phyloP scores from a whole-genome alignment of 106 monocot species.

The Platanthera zijinensis region DNA sequence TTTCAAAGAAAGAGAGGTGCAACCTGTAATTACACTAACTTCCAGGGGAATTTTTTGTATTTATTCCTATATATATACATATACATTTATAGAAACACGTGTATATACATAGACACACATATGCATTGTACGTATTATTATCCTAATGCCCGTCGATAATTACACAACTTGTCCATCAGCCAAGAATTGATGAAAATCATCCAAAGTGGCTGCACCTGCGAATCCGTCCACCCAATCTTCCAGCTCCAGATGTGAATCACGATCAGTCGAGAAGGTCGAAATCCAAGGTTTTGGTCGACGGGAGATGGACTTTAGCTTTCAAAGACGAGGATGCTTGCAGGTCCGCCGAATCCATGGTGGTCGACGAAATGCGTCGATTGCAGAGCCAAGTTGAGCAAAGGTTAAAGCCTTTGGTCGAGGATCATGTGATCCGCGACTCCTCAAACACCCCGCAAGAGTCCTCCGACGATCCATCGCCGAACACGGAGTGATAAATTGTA shows the following conservation, averaged over 20 bases:
- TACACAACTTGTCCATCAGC: constrained; percentile 31
- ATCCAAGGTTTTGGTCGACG: constrained; percentile 70
- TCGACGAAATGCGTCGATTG: constrained; percentile 44
- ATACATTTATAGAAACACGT: no score
- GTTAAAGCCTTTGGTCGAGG: constrained; percentile 45
- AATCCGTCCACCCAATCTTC: constrained; percentile 68
- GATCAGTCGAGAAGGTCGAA: constrained; percentile 26
- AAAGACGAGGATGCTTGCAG: constrained; percentile 64
- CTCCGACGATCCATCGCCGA: background rate
- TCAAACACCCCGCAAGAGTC: background rate
- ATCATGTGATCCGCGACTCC: constrained; percentile 8
- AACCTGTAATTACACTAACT: no score
- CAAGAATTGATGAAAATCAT: constrained; percentile 75
- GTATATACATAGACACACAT: no score
- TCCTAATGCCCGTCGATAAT: background rate
- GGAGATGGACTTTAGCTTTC: constrained; percentile 96
- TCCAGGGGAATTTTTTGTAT: no score
- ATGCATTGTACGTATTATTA: background rate
- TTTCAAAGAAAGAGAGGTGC: no score
- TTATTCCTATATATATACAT: no score
- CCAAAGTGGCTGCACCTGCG: constrained; percentile 88
- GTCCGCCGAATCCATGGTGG: constrained; percentile 60
- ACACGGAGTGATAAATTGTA: background rate
- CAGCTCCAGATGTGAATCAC: constrained; percentile 38
- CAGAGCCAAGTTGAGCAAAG: constrained; percentile 35